Conservation (phyloP, 2,329 filamentous ascomycete species). For the Calonectria pseudoturangicola region DNA sequence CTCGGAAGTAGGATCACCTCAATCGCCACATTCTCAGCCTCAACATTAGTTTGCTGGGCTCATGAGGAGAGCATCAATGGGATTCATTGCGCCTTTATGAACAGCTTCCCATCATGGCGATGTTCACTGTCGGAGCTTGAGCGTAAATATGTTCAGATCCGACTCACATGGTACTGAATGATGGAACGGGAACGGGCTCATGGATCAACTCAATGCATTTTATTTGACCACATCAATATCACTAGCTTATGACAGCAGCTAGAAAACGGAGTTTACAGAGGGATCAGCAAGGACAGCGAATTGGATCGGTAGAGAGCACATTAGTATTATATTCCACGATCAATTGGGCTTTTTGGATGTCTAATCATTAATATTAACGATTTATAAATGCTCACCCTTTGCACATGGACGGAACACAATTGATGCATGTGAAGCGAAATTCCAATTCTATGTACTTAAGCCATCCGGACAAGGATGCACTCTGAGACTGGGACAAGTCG, state of each 20-base stretch:
- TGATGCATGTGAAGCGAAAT: too few species aligned
- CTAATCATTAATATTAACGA: conserved; percentile 23
- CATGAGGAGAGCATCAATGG: not conserved
- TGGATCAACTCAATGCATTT: not conserved
- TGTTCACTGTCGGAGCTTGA: not conserved
- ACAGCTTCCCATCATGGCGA: not conserved
- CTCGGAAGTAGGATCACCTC: not conserved
- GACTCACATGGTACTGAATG: not conserved
- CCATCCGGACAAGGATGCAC: too few species aligned
- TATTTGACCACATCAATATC: not conserved
- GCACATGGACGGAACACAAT: too few species aligned
- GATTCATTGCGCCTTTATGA: not conserved
- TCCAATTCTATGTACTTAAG: too few species aligned
- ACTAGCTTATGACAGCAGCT: not conserved
- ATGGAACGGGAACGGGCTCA: not conserved
- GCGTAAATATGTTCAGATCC: not conserved
- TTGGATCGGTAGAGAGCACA: not conserved
- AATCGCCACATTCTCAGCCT: not conserved
- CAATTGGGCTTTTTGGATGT: not conserved
- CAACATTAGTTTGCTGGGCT: not conserved
- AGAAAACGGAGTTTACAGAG: conserved; percentile 18
- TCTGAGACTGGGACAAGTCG: too few species aligned
- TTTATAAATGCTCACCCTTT: not conserved
- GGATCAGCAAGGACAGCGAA: not conserved
- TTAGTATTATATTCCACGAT: conserved; percentile 14